phyloP scores from a whole-genome alignment of 31 red algal genomes.

The Asparagopsis taxiformis region DNA sequence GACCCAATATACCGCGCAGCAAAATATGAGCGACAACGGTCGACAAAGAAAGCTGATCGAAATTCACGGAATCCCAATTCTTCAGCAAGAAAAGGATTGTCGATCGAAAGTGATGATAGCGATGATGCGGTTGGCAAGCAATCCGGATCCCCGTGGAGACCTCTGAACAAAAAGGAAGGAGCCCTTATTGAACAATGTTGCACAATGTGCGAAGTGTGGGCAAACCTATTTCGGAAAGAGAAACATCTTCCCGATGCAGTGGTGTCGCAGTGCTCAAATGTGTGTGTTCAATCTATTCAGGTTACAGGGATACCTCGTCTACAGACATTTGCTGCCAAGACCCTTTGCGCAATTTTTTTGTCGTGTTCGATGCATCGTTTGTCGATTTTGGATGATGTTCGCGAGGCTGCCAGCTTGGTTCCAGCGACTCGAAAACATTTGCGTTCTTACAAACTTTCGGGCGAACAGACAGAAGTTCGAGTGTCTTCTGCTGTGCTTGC shows the following conservation, averaged over 20 bases:
- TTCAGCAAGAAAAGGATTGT: too few relatives aligned
- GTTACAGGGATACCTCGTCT: conserved; percentile 37
- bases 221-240: conserved; percentile 34
- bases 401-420: conserved; percentile 28
- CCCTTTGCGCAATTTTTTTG: conserved; percentile 32
- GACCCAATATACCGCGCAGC: conserved; percentile 59
- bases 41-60: too few relatives aligned
- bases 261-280: conserved; percentile 12
- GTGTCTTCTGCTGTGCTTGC: conserved; percentile 44
- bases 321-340: conserved; percentile 29
- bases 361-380: conserved; percentile 26
- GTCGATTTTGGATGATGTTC: conserved; percentile 43
- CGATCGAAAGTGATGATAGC: too few relatives aligned
- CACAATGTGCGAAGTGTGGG: conserved; percentile 10
- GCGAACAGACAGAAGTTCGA: conserved; percentile 22
- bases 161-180: background rate
- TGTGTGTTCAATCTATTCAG: conserved; percentile 34
- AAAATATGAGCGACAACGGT: too few relatives aligned
- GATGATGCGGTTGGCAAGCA: background rate
- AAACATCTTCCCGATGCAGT: conserved; percentile 37
- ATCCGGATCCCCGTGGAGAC: background rate
- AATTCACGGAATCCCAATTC: too few relatives aligned
- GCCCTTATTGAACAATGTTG: background rate
- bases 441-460: conserved; percentile 32
- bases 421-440: conserved; percentile 35